phyloP scores from a whole-genome alignment of 495 filamentous ascomycete species.

The Lophium mytilinum region DNA sequence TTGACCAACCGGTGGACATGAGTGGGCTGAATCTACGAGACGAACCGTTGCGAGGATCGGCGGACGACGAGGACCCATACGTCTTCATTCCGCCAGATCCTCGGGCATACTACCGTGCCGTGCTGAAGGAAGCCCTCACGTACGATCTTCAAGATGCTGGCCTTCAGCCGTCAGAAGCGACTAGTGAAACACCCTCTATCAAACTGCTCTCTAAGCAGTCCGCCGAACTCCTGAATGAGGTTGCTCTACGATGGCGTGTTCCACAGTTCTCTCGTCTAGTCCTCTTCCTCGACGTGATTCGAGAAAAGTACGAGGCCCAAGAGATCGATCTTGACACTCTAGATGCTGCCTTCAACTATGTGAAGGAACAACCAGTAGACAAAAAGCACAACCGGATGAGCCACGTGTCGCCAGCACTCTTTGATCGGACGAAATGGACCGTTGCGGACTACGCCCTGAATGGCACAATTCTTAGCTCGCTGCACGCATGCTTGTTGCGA shows the following conservation, averaged over 20 bases:
- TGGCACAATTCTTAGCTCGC: conserved; percentile 60
- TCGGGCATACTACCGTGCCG: conserved; percentile 67
- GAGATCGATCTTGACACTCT: conserved; percentile 74
- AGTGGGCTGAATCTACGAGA: conserved; percentile 60
- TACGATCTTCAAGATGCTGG: conserved; percentile 56
- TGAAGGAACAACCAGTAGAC: conserved; percentile 59
- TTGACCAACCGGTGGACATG: conserved; percentile 74
- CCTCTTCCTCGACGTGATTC: conserved; percentile 75
- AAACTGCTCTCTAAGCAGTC: conserved; percentile 75
- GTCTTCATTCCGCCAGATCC: conserved; percentile 87
- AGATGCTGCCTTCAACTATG: conserved; percentile 70
- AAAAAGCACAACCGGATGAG: conserved; percentile 50
- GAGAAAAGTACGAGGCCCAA: conserved; percentile 77
- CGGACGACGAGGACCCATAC: conserved; percentile 52
- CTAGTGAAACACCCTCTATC: conserved; percentile 45
- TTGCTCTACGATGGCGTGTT: conserved; percentile 83
- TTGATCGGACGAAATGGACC: conserved; percentile 66
- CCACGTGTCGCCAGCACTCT: conserved; percentile 39
- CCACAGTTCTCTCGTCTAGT: conserved; percentile 73
- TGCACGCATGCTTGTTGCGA: conserved; percentile 76
- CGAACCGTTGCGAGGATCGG: conserved; percentile 27
- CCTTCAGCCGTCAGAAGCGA: conserved; percentile 45
- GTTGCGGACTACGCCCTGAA: conserved; percentile 67
- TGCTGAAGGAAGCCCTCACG: conserved; percentile 65
- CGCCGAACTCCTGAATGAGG: conserved; percentile 72